Evolutionary conservation across 2,329 filamentous ascomycete genomes (phyloP).

Genomic region (Xylaria sp.): DNA sequence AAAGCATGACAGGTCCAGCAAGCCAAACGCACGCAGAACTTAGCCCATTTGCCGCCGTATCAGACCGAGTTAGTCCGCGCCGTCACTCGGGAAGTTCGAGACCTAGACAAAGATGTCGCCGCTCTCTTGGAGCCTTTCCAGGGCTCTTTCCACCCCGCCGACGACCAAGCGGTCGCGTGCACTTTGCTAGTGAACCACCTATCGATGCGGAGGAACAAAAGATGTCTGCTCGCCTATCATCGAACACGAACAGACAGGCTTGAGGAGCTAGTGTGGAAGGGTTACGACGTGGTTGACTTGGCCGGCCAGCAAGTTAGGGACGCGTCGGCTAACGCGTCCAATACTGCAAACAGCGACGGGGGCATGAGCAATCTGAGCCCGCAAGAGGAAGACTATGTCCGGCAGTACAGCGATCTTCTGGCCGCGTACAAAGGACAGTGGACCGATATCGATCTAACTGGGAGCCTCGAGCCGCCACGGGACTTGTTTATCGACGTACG

Average conservation of each 20-base stretch:
- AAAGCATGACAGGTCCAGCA: slow-evolving; percentile 77
- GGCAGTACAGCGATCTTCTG: slow-evolving; percentile 89
- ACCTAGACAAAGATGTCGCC: slow-evolving; percentile 87
- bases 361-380: slow-evolving; percentile 84
- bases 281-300: slow-evolving; percentile 82
- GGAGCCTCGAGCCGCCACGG: slow-evolving; percentile 90
- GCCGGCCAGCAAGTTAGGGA: slow-evolving; percentile 66
- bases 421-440: slow-evolving; percentile 98
- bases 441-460: slow-evolving; percentile 97
- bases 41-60: slow-evolving; percentile 88
- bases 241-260: slow-evolving; percentile 89
- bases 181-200: slow-evolving; percentile 93
- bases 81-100: slow-evolving; percentile 90
- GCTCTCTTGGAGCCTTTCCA: slow-evolving; percentile 84
- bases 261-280: slow-evolving; percentile 93
- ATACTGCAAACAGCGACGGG: slow-evolving; percentile 58
- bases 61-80: slow-evolving; percentile 90
- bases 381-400: slow-evolving; percentile 95
- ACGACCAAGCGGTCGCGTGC: slow-evolving; percentile 85
- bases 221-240: slow-evolving; percentile 94
- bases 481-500: slow-evolving; percentile 97
- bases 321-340: slow-evolving; percentile 48
- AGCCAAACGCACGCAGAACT: slow-evolving; percentile 91
- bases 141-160: slow-evolving; percentile 84
- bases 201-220: slow-evolving; percentile 95